phyloP scores from a whole-genome alignment of 1,284 basidiomycete genomes.

The Bondarzewia mesenterica region DNA sequence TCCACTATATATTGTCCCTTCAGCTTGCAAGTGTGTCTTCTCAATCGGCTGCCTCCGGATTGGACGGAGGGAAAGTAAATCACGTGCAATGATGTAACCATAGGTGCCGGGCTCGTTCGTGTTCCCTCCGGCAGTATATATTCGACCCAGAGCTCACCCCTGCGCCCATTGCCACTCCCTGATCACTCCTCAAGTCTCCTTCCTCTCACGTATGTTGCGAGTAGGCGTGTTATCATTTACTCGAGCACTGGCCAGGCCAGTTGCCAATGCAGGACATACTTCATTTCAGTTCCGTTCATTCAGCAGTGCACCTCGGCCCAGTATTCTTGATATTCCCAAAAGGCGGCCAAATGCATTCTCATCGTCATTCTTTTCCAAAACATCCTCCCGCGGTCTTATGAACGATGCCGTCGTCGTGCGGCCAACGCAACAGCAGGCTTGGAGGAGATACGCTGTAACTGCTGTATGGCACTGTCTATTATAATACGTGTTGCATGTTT shows the following conservation, averaged over 20 bases:
- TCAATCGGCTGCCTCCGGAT: neutral
- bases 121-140: neutral
- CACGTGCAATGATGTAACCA: constrained; percentile 3
- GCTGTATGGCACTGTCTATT: constrained; percentile 28
- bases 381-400: constrained; percentile 25
- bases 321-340: constrained; percentile 19
- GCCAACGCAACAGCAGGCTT: constrained; percentile 31
- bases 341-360: constrained; percentile 17
- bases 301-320: constrained; percentile 22
- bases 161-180: constrained; percentile 1
- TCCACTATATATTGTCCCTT: too few relatives aligned
- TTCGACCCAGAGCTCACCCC: neutral
- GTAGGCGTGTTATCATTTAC: constrained; percentile 16
- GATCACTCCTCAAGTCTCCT: neutral
- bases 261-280: neutral
- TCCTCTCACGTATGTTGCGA: constrained; percentile 24
- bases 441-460: constrained; percentile 42
- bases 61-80: neutral
- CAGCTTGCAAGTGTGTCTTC: too few relatives aligned
- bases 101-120: neutral
- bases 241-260: constrained; percentile 16
- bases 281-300: constrained; percentile 19
- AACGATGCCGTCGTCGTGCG: constrained; percentile 34
- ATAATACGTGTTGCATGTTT: neutral
- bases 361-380: constrained; percentile 15